Conservation (phyloP, 371 early-diverging fungal genomes). For the Rhizopus delemar region DNA sequence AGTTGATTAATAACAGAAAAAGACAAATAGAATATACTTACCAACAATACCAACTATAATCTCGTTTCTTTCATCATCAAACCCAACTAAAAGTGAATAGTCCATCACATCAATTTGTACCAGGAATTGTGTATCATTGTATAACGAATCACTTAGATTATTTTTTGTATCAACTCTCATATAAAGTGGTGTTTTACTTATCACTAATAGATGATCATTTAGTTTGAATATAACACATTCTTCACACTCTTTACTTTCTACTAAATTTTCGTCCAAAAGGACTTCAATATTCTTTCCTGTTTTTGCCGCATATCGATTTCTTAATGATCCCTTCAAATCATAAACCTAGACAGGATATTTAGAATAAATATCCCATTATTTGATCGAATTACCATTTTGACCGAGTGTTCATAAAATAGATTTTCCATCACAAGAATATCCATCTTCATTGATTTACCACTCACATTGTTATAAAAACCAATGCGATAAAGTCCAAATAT, state of each 20-base stretch:
- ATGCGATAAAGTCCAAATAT: conserved; percentile 93
- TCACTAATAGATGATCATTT: conserved; percentile 37
- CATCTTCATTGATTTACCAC: conserved; percentile 81
- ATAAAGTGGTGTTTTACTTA: conserved; percentile 83
- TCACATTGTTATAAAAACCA: conserved; percentile 77
- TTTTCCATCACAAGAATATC: conserved; percentile 96
- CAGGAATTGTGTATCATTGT: conserved; percentile 89
- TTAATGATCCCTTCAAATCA: conserved; percentile 93
- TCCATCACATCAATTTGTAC: conserved; percentile 92
- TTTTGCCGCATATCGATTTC: conserved; percentile 89
- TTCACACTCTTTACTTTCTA: conserved; percentile 60
- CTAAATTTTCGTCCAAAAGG: conserved; percentile 88
- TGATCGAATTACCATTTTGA: conserved; percentile 50
- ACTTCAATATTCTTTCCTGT: conserved; percentile 86
- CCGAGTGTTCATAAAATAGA: conserved; percentile 80
- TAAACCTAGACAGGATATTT: conserved; percentile 59
- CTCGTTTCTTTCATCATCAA: conserved; percentile 80
- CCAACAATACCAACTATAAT: conserved; percentile 92
- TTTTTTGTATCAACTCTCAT: conserved; percentile 86
- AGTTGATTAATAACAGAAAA: not conserved
- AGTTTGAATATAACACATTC: conserved; percentile 3
- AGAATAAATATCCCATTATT: conserved; percentile 6
- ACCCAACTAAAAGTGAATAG: conserved; percentile 90
- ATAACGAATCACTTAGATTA: conserved; percentile 75
- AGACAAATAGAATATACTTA: conserved; percentile 30